Base-by-base conservation (phyloP, 768 basidiomycete genomes). In the Mycena vitilis region DNA sequence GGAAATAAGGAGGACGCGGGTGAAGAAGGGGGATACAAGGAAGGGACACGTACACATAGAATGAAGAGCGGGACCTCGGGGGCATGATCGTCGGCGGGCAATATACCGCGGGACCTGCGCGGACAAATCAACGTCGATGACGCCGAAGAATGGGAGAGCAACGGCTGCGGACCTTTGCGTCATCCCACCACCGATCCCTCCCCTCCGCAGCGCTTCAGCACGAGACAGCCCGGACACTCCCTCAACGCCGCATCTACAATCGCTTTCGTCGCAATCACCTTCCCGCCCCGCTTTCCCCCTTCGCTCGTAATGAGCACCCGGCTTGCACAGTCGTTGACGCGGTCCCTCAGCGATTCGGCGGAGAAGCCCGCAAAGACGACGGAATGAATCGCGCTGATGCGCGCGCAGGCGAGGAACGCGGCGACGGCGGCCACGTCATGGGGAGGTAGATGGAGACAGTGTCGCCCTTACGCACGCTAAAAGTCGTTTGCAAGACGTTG, bases 361-460 rank as follows among this genome's bases (percentile, higher is more conserved):
- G 92, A 94, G 84, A 99, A 99, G 8, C 97, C 97, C 55, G 97
- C 97, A 71, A 99, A 99, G 65, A 99, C 91, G 76, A 98, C 97
- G 10, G 95, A 96, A 82, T 99, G 97, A 54, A 99, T 85, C 25
- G 97, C 97, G 25, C 97, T 97, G 73, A 99, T 94, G 72, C 97
- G 92, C 5, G 97, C 96, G 78, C 97, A 99, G 7, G 97, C 97
- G 65, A 99, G 91, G 90, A 99, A 95, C 49, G 97, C 94, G 53
- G 95, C 96, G 58, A 93, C 94, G 22, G 97, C 91, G 73, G 95
- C 95, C 95, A 97, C 23, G 93, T 91, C 93, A 95, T 96, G 58
- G 95, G 95, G 22, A 96, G 87, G 80, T 96, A 97, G 63, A 96
- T 83, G 20, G 92, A 94, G 53, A 96, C 93, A 34, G 94, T 95